These are phyloP conservation scores for Colletotrichum incanum DNA, from an alignment of 2,329 filamentous ascomycete genomes.

Conservation along the genomic window DNA sequence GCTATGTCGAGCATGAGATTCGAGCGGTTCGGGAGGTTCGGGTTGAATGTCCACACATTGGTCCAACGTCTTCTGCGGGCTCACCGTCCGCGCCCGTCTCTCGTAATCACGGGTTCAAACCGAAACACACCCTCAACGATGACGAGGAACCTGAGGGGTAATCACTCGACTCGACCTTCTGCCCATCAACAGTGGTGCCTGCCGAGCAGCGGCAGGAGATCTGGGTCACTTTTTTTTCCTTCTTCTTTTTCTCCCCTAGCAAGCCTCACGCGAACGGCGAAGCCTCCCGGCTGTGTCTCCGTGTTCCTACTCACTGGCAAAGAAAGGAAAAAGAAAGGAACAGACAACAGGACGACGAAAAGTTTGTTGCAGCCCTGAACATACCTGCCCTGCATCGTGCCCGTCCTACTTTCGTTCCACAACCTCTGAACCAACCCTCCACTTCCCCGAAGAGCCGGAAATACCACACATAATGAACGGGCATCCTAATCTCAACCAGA, in stretches of 20 bases:
- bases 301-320: too few relatives aligned
- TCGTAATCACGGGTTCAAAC: not conserved
- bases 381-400: too few relatives aligned
- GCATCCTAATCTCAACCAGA: not conserved
- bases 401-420: too few relatives aligned
- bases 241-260: too few relatives aligned
- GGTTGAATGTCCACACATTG: not conserved
- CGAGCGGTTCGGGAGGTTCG: not conserved
- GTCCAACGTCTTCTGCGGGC: not conserved
- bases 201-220: too few relatives aligned
- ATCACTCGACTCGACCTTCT: not conserved
- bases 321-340: too few relatives aligned
- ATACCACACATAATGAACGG: not conserved
- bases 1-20: not conserved
- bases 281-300: too few relatives aligned
- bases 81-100: not conserved
- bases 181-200: not conserved
- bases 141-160: not conserved
- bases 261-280: too few relatives aligned
- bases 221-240: too few relatives aligned
- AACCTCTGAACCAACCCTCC: too few relatives aligned
- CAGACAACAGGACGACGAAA: too few relatives aligned
- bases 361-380: too few relatives aligned
- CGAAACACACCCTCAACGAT: not conserved
- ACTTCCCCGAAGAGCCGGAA: not conserved